Base-by-base conservation (phyloP, 1,284 basidiomycete genomes). In the Microbotryum scabiosae region DNA sequence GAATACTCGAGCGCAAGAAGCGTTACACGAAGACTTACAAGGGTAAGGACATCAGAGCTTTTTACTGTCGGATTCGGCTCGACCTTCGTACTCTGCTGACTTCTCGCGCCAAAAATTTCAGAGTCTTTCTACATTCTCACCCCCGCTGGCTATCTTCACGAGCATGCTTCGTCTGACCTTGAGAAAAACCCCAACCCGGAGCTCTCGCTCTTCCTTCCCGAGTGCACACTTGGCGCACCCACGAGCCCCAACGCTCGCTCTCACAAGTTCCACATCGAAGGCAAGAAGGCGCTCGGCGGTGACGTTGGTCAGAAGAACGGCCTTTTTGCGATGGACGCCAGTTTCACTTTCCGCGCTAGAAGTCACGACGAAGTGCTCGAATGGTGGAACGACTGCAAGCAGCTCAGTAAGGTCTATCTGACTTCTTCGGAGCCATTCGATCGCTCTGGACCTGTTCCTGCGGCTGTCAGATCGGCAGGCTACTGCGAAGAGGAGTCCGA, bases 341-440 rank as follows among this genome's bases (percentile, higher is more conserved):
- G 90, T 26, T 97, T 89, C 85, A 90, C 85, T 51, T 97, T 98
- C 82, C 84, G 92, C 56, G 84, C 88, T 50, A 81, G 93, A 66
- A 87, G 84, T 68, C 85, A 90, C 73, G 93, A 97, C 69, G 94
- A 97, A 73, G 91, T 97, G 89, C 93, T 97, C 90, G 94, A 97
- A 78, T 97, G 96, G 88, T 98, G 96, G 94, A 97, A 97, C 76
- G 96, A 97, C 76, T 81, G 96, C 59, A 81, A 92, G 71, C 96
- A 97, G 90, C 81, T 98, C 61, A 93, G 90, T 73, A 92, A 93
- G 62, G 81, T 94, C 68, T 98, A 97, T 77, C 68, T 98, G 60
- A 91, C 97, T 59, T 90, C 92, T 55, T 89, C 86, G 66, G 94
- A 97, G 79, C 83, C 86, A 74, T 89, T 97, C 79, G 90, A 97